Conservation (phyloP, 139 green algal genomes). For the Protoeuglena noctilucae region DNA sequence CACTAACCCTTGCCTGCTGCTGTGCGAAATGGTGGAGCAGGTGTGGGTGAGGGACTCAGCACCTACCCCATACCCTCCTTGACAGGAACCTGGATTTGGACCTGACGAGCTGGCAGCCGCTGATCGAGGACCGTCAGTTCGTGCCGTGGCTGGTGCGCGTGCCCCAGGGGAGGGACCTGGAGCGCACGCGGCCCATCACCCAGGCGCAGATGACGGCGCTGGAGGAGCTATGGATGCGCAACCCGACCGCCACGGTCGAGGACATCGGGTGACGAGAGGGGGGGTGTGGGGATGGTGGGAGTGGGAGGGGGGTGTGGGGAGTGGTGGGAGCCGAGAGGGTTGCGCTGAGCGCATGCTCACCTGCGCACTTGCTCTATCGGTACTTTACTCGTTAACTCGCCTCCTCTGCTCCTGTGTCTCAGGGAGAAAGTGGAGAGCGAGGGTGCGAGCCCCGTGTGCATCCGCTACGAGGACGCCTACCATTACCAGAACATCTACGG, state of each 20-base stretch:
- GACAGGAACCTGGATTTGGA: conserved; percentile 66
- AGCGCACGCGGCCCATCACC: conserved; percentile 51
- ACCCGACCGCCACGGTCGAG: conserved; percentile 54
- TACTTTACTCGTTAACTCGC: no score
- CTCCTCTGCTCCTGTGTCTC: no score
- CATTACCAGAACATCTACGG: conserved; percentile 74
- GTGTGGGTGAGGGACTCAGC: no score
- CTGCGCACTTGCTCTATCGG: no score
- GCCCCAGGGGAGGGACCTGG: conserved; percentile 47
- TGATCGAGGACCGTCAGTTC: conserved; percentile 79
- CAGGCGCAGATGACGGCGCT: conserved; percentile 35
- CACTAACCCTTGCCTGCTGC: no score
- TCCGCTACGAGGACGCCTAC: conserved; percentile 83
- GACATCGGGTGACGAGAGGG: conserved; percentile 34
- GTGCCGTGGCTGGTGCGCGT: conserved; percentile 79
- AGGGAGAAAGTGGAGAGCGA: conserved; percentile 2
- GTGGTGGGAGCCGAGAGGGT: not conserved
- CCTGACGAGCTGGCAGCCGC: conserved; percentile 72
- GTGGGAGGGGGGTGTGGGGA: not conserved
- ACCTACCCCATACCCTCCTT: conserved; percentile 2
- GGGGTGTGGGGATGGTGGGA: conserved; percentile 38
- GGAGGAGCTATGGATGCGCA: conserved; percentile 80
- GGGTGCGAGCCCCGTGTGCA: conserved; percentile 43
- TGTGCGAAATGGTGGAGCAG: no score
- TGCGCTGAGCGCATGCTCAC: no score